phyloP scores from a whole-genome alignment of 768 basidiomycete species.

The Lactifluus pinguis region DNA sequence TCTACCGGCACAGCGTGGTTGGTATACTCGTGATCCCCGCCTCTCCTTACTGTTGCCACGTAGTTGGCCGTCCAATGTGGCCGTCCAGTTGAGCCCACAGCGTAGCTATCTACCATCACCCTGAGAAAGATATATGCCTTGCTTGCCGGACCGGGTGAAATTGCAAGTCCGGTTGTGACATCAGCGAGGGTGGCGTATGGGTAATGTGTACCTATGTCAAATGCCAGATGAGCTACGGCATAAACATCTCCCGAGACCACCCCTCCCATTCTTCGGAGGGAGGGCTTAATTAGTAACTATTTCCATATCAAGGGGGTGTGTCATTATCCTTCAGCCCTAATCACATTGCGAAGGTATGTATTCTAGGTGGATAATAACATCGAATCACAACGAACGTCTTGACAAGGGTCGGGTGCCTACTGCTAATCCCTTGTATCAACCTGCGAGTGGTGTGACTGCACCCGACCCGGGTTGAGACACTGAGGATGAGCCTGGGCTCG shows the following conservation, averaged over 20 bases:
- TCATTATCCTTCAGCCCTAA: not conserved
- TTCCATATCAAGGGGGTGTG: not conserved
- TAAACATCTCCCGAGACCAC: not conserved
- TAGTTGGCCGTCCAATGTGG: not conserved
- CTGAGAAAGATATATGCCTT: not conserved
- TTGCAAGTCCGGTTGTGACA: not conserved
- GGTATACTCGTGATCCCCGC: not conserved
- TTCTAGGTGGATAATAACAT: slow-evolving; percentile 4
- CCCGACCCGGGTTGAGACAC: slow-evolving; percentile 38
- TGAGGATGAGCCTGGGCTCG: slow-evolving; percentile 33
- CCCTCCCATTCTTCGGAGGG: no score
- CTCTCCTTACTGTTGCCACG: not conserved
- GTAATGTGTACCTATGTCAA: not conserved
- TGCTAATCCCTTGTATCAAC: not conserved
- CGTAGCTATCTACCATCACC: not conserved
- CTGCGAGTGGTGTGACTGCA: slow-evolving; percentile 34
- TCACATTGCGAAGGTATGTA: not conserved
- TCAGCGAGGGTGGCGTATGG: not conserved
- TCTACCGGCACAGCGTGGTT: not conserved
- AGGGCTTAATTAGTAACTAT: not conserved
- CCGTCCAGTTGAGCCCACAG: not conserved
- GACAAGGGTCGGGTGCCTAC: not conserved
- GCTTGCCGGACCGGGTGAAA: not conserved
- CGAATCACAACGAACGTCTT: slow-evolving; percentile 4
- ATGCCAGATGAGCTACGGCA: not conserved